Base-by-base conservation (phyloP, 805 yeast species). In the Yueomyces sp. region DNA sequence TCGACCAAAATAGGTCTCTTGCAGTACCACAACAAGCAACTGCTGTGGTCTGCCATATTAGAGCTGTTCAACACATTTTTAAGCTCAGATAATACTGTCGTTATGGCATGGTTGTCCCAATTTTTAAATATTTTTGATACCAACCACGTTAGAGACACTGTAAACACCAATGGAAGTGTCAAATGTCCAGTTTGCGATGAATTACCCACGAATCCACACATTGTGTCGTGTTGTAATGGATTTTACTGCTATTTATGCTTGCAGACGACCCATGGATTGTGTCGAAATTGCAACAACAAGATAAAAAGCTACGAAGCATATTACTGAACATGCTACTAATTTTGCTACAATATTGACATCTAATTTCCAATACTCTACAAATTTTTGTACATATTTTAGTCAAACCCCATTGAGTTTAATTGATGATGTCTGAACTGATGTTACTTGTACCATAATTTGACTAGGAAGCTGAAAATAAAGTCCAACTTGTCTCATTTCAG, bases 41-140 rank as follows among this genome's bases (percentile, higher is more conserved):
- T 59, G 7, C 43, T 59, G 4, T 59, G 61, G 62, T 57, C 56
- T 40, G 52, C 61, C 1, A 47, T 57, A 1, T 41, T 59, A 12
- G 62, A 59, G 37, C 40, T 59, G 9, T 48, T 59, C 27, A 55
- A 51, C 37, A 28, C 8, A 6, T 9, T 9, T 26, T 12, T n/a
- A 6, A 4, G 36, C 4, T 19, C 7, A 11, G 8, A 28, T 28
- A 6, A 41, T 9, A 8, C 37, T n/a, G 5, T n/a, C 19, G 5
- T 39, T 19, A 40, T 12, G 3, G 26, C 19, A 3, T 28, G 37
- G 30, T 27, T 29, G 8, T 8, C 26, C 5, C 33, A 30, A 30
- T 30, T 30, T 30, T 30, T 30, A 9, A 30, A 6, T 6, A 30
- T 30, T 30, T 6, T 6, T 30, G 33, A 30, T 9, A 9, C 33